Conservation (phyloP, 1,284 basidiomycete genomes). For the Sanghuangporus baumii region DNA sequence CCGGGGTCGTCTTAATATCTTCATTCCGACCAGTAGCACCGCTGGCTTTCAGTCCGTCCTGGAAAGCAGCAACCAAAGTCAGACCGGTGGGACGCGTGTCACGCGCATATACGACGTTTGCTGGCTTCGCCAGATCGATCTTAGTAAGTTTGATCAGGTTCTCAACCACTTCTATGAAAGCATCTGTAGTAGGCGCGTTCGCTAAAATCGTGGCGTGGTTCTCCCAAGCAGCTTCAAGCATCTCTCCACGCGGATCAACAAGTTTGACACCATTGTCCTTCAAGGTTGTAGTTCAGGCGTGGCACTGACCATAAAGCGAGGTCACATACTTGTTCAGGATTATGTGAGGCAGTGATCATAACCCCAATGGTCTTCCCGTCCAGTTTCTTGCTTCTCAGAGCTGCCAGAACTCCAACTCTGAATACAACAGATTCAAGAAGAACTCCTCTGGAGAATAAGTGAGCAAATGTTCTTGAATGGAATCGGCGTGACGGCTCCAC, state of each 20-base stretch:
- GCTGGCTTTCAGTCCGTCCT: slow-evolving; percentile 77
- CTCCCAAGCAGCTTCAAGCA: slow-evolving; percentile 98
- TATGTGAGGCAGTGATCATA: slow-evolving; percentile 99
- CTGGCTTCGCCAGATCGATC: slow-evolving; percentile 76
- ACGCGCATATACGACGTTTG: slow-evolving; percentile 84
- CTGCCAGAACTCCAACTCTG: slow-evolving; percentile 88
- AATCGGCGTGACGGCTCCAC: slow-evolving; percentile 28
- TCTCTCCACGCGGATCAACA: slow-evolving; percentile 97
- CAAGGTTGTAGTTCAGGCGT: background rate
- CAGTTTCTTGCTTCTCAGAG: slow-evolving; percentile 83
- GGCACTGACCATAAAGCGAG: slow-evolving; percentile 10
- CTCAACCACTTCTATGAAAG: slow-evolving; percentile 66
- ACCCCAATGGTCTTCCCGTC: slow-evolving; percentile 92
- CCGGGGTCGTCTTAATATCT: slow-evolving; percentile 90
- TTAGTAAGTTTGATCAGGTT: slow-evolving; percentile 60
- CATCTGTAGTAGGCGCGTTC: slow-evolving; percentile 74
- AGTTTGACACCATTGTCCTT: slow-evolving; percentile 99
- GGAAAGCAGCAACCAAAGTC: slow-evolving; percentile 76
- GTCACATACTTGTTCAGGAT: slow-evolving; percentile 79
- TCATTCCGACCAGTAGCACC: slow-evolving; percentile 61
- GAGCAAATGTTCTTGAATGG: slow-evolving; percentile 9
- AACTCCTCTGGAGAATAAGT: slow-evolving; percentile 51
- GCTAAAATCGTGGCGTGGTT: slow-evolving; percentile 83
- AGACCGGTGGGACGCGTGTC: slow-evolving; percentile 92
- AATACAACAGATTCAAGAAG: slow-evolving; percentile 91